Conservation (phyloP, 768 basidiomycete species). For the Xerocomellus dryophilus region DNA sequence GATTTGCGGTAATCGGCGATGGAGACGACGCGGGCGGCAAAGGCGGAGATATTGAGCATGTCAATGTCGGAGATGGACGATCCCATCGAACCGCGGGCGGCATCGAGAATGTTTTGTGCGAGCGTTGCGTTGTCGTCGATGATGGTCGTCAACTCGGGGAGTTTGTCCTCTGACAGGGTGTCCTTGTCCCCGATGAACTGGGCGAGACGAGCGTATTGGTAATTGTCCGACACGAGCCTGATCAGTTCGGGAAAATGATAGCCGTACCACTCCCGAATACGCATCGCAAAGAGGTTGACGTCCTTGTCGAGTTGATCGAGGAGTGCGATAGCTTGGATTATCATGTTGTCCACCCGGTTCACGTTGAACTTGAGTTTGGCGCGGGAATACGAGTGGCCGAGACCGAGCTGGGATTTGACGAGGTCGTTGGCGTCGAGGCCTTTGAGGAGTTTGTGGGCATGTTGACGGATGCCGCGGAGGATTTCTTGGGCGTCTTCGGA, state of each 20-base stretch:
- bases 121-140: conserved; percentile 81
- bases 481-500: conserved; percentile 80
- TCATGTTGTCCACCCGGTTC: conserved; percentile 97
- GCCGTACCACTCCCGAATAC: conserved; percentile 97
- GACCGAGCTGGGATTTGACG: conserved; percentile 89
- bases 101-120: conserved; percentile 93
- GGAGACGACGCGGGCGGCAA: conserved; percentile 86
- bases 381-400: conserved; percentile 96
- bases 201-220: conserved; percentile 84
- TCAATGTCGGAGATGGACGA: conserved; percentile 88
- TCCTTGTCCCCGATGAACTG: conserved; percentile 92
- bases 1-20: conserved; percentile 93
- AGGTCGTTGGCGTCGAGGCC: conserved; percentile 88
- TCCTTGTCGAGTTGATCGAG: conserved; percentile 99
- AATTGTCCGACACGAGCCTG: conserved; percentile 89
- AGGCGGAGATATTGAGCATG: conserved; percentile 92
- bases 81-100: conserved; percentile 92
- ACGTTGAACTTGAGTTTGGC: conserved; percentile 98
- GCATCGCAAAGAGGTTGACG: conserved; percentile 98
- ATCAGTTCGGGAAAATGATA: conserved; percentile 98
- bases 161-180: conserved; percentile 68
- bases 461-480: conserved; percentile 88
- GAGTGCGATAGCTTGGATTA: conserved; percentile 97
- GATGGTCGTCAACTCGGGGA: conserved; percentile 73
- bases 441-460: conserved; percentile 85